Percentiles rank a stretch among this genome's conserved stretches.
phyloP scores from a whole-genome alignment of 1,139 yeast genomes.

The Debaryomycetaceae sp. region DNA sequence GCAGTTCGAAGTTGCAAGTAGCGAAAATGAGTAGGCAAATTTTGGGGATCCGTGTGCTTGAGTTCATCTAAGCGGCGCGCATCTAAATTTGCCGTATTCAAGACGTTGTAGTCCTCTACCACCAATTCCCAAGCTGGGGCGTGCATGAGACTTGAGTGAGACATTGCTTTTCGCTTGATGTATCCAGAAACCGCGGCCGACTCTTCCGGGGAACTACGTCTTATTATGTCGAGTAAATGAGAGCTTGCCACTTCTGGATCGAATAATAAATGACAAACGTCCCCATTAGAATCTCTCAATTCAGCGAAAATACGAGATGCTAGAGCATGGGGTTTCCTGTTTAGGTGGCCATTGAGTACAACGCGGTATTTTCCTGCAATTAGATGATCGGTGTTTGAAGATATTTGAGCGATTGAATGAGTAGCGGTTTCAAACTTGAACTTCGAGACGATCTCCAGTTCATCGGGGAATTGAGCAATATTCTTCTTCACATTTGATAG shows the following conservation, averaged over 20 bases:
- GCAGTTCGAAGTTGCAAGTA: conserved; percentile 68
- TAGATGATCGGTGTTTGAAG: conserved; percentile 1
- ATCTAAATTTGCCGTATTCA: conserved; percentile 56
- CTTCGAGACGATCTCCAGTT: conserved; percentile 16
- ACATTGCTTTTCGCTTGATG: conserved; percentile 17
- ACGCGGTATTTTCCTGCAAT: conserved; percentile 8
- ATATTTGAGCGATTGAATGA: conserved; percentile 14
- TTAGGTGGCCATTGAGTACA: conserved; percentile 69
- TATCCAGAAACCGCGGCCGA: conserved; percentile 61
- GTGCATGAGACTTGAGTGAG: background rate
- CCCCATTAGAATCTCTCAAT: conserved; percentile 64
- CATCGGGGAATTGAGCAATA: conserved; percentile 14
- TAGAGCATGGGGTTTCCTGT: conserved; percentile 49
- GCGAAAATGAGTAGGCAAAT: conserved; percentile 69
- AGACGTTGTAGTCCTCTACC: conserved; percentile 38
- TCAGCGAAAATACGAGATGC: conserved; percentile 53
- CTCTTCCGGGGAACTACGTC: conserved; percentile 53
- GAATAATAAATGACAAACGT: conserved; percentile 49
- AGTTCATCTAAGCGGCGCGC: conserved; percentile 65
- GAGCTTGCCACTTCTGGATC: conserved; percentile 31
- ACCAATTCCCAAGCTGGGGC: conserved; percentile 44
- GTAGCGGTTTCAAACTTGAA: conserved; percentile 31
- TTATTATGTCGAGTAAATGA: conserved; percentile 29
- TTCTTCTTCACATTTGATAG: too few species aligned
- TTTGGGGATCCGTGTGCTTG: conserved; percentile 35